Base-by-base conservation (phyloP, 306 rosid genomes). In the Vigna unguiculata region DNA sequence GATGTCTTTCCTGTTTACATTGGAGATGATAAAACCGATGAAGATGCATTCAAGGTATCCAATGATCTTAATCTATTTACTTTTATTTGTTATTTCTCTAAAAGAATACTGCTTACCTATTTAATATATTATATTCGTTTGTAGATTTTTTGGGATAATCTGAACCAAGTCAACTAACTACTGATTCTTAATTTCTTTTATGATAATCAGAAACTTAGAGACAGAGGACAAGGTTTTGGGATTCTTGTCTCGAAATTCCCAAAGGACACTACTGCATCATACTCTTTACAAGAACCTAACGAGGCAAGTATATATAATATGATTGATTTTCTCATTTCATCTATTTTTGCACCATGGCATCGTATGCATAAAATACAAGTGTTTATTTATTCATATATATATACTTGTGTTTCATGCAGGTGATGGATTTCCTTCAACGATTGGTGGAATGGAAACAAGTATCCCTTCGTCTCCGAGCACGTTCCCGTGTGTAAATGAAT, bases 1-100 rank as follows among this genome's bases (percentile, higher is more conserved):
- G 85, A 94, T 75, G 98, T 94, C 57, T 92, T 92, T 62, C 97
- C 98, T 40, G 88, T 94, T 40, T 94, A 94, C 57, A 94, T 94
- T 80, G 98, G 98, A 9, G 98, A 94, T 86, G 98, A 94, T 78
- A 88, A 86, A 68, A 87, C 98, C 11, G 98, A 94, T 67, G 98
- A 94, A 83, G 98, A 94, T 86, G 98, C 98, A 63, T 94, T 94
- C 78, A 92, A 92, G 97, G 98, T 93, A 91, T 83, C 81, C 83
- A 17, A 78, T 61, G 80, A 60, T 75, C 66, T 46, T 13, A 58
- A 78, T 63, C 52, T 24, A 32, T 16, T 30, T 62, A 15, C 5
- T 48, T 15, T 7, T 7, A 45, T 69, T 69, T 15, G 36, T 30
- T 6, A 75, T 13, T 16, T 54, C 24, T 70, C 7, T 11, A 51